Evolutionary conservation across 441 rosid genomes (phyloP).

Genomic region (Erodium chrysanthum): DNA sequence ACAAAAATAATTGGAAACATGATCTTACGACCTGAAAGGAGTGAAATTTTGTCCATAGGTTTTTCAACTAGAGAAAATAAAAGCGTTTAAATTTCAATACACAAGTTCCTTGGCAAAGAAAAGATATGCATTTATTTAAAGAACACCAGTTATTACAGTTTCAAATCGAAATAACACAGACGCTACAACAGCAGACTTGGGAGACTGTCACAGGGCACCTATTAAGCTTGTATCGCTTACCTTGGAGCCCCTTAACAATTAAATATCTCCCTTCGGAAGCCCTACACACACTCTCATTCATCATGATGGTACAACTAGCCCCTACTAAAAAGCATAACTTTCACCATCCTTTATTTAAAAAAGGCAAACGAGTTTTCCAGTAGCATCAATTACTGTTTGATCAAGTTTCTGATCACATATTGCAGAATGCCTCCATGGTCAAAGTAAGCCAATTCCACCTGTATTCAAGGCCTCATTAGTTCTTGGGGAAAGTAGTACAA

Average conservation of each 20-base stretch:
- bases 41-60: no score
- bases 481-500: background rate
- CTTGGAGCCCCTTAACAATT: background rate
- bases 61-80: no score
- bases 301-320: background rate
- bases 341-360: background rate
- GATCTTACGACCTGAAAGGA: no score
- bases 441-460: constrained; percentile 86
- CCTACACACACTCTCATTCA: background rate
- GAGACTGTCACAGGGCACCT: no score
- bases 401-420: constrained; percentile 73
- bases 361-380: background rate
- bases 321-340: background rate
- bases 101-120: no score
- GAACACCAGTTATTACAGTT: no score
- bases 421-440: constrained; percentile 85
- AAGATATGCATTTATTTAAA: no score
- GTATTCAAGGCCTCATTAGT: constrained; percentile 15
- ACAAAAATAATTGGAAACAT: no score
- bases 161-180: no score
- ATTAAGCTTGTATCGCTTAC: background rate
- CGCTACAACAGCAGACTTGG: no score
- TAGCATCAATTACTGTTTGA: constrained; percentile 29
- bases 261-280: background rate
- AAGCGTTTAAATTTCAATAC: no score